Percentiles rank a stretch among this genome's conserved stretches.
Conservation (phyloP, 768 basidiomycete species). For the Mycena sanguinolenta region DNA sequence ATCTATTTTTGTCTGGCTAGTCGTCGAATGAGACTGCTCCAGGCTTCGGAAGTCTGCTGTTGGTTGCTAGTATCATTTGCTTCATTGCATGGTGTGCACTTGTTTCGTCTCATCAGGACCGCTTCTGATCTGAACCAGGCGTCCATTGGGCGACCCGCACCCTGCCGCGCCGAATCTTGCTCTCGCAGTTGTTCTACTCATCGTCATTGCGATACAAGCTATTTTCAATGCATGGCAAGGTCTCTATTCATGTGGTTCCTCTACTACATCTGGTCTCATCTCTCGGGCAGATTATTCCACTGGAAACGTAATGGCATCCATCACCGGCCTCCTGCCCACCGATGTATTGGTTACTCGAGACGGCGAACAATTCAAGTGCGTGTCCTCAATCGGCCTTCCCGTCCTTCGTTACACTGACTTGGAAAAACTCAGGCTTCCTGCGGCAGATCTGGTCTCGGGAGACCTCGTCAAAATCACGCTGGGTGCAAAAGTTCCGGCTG, state of each 20-base stretch:
- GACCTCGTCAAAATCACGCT: conserved; percentile 74
- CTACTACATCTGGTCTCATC: not conserved
- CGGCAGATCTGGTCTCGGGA: conserved; percentile 75
- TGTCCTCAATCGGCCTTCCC: not conserved
- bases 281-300: conserved; percentile 62
- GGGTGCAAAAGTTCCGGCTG: conserved; percentile 80
- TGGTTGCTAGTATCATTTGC: conserved; percentile 63
- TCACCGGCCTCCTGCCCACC: conserved; percentile 75
- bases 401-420: conserved; percentile 5
- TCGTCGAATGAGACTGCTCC: not conserved
- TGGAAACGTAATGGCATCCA: conserved; percentile 70
- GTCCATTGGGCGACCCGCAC: conserved; percentile 69
- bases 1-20: not conserved
- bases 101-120: conserved; percentile 23
- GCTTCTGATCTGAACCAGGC: conserved; percentile 50
- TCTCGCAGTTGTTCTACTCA: conserved; percentile 67
- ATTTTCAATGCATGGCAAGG: conserved; percentile 63
- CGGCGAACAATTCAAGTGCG: conserved; percentile 45
- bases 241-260: not conserved
- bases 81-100: conserved; percentile 62
- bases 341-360: conserved; percentile 75
- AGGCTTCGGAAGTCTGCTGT: conserved; percentile 62
- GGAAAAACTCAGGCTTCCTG: conserved; percentile 59
- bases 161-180: conserved; percentile 71
- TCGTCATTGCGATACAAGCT: conserved; percentile 55